These are phyloP conservation scores for Friedmanniomyces simplex DNA, from an alignment of 495 filamentous ascomycete species.

Conservation along the genomic window DNA sequence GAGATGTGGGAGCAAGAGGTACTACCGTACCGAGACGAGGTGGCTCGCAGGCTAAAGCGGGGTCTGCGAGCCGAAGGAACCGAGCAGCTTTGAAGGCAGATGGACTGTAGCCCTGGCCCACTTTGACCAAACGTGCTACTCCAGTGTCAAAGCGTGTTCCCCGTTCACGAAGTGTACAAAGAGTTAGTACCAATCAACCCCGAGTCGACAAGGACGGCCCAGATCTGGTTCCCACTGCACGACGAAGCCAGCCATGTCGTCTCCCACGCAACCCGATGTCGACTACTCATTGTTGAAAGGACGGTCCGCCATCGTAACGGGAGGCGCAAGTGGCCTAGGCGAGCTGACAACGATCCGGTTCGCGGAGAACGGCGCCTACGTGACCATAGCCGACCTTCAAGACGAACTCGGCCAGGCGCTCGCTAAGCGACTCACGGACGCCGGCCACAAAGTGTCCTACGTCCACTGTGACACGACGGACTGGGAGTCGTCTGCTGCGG, in stretches of 20 bases:
- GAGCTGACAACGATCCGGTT: conserved; percentile 3
- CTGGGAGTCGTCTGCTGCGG: conserved; percentile 16
- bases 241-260: no score
- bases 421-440: conserved; percentile 8
- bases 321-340: conserved; percentile 19
- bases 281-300: conserved; percentile 9
- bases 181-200: not conserved
- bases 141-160: no score
- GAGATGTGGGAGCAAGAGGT: not conserved
- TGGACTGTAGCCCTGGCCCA: no score
- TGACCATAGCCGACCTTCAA: conserved; percentile 18
- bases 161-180: no score
- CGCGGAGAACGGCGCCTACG: conserved; percentile 13
- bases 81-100: no score
- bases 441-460: conserved; percentile 5
- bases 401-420: conserved; percentile 7
- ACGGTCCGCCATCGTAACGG: conserved; percentile 19
- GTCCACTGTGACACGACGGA: conserved; percentile 18
- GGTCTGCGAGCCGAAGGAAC: not conserved
- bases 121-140: no score
- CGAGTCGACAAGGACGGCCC: no score
- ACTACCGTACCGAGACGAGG: not conserved
- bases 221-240: no score
- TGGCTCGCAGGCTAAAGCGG: not conserved
- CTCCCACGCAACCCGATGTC: conserved; percentile 7